Evolutionary conservation across 352 stramenopile genomes (phyloP).

Genomic region (Pythium brachiatum): DNA sequence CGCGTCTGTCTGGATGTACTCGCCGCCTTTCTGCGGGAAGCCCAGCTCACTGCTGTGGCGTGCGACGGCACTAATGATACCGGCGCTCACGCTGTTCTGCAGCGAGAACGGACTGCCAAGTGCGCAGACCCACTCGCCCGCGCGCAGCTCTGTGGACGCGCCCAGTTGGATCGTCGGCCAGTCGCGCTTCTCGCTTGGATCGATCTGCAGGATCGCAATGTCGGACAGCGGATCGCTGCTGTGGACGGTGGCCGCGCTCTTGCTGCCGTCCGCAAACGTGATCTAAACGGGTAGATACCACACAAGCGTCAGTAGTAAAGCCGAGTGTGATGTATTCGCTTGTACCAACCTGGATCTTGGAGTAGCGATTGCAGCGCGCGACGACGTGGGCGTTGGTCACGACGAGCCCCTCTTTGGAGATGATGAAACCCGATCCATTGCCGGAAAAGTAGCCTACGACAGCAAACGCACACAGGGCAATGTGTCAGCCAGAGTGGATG

Average conservation of each 20-base stretch:
- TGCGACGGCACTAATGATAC: slow-evolving; percentile 90
- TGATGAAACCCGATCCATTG: slow-evolving; percentile 92
- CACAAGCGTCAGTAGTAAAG: background rate
- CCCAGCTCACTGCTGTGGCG: slow-evolving; percentile 88
- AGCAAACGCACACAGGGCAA: background rate
- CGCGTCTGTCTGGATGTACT: slow-evolving; percentile 94
- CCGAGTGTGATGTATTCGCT: too few relatives aligned
- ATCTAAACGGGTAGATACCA: slow-evolving; percentile 39
- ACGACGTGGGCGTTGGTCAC: slow-evolving; percentile 94
- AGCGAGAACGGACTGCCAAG: slow-evolving; percentile 90
- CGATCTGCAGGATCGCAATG: slow-evolving; percentile 89
- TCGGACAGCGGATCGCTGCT: slow-evolving; percentile 88
- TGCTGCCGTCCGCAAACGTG: slow-evolving; percentile 82
- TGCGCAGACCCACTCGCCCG: slow-evolving; percentile 91
- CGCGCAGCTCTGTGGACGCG: slow-evolving; percentile 68
- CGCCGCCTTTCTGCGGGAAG: slow-evolving; percentile 67
- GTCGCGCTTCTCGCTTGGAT: slow-evolving; percentile 45
- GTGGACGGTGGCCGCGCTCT: slow-evolving; percentile 73
- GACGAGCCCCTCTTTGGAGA: slow-evolving; percentile 81
- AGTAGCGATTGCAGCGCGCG: slow-evolving; percentile 74
- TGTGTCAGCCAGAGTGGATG: too few relatives aligned
- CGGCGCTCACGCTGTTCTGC: slow-evolving; percentile 89
- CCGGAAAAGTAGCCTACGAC: slow-evolving; percentile 56
- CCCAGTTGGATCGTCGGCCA: slow-evolving; percentile 78
- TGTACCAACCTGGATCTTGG: slow-evolving; percentile 83